These are phyloP conservation scores for Tetradesmus lagerheimii DNA, from an alignment of 139 green algal species.

Conservation along the genomic window DNA sequence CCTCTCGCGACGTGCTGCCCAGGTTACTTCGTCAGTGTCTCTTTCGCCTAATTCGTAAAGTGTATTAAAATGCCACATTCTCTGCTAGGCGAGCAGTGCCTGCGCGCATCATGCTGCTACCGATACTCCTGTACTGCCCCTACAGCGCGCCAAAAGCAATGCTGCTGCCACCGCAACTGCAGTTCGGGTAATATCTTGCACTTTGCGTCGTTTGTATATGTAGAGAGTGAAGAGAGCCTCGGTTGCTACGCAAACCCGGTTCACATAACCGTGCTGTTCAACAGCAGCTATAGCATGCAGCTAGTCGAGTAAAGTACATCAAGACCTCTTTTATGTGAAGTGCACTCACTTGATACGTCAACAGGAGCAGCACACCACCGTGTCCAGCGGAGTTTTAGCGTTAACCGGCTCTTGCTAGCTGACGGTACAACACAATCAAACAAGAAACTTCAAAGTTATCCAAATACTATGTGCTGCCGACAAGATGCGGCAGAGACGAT, in stretches of 20 bases:
- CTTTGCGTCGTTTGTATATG: neutral
- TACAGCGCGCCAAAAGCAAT: neutral
- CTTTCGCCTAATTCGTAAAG: neutral
- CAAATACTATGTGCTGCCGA: neutral
- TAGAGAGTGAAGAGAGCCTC: too few relatives aligned
- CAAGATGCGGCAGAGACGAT: neutral
- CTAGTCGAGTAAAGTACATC: neutral
- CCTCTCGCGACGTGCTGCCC: neutral
- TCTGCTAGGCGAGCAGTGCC: neutral
- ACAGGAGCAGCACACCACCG: neutral
- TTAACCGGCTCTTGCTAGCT: neutral
- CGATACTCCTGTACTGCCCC: neutral
- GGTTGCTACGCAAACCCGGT: neutral
- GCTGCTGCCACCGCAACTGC: neutral
- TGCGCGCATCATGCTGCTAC: neutral
- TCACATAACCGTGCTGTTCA: neutral
- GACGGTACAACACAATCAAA: neutral
- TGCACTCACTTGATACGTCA: neutral
- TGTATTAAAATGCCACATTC: neutral
- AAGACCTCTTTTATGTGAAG: neutral
- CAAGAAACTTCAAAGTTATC: neutral
- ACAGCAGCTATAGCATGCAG: neutral
- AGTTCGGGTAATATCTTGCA: too few relatives aligned
- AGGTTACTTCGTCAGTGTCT: neutral
- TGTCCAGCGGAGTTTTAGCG: neutral